phyloP scores from a whole-genome alignment of 805 yeast genomes.

The Schwanniomyces polymorphus region DNA sequence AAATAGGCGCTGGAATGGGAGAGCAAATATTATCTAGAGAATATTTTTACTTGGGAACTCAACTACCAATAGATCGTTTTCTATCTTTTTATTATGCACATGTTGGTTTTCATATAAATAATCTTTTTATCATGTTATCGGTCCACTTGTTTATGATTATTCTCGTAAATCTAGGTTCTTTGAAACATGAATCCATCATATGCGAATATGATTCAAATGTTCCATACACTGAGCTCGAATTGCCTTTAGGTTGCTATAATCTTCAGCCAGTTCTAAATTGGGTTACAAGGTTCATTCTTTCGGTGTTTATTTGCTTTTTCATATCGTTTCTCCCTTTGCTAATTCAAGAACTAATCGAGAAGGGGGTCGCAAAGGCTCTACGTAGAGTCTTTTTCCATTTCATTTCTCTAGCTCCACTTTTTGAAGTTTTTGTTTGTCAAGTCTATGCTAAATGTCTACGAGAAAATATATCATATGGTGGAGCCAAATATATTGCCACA shows the following conservation, averaged over 20 bases:
- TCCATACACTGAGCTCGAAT: slow-evolving; percentile 71
- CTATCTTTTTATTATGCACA: slow-evolving; percentile 94
- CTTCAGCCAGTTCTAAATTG: slow-evolving; percentile 84
- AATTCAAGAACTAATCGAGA: slow-evolving; percentile 84
- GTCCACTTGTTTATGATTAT: slow-evolving; percentile 85
- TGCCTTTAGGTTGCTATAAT: slow-evolving; percentile 84
- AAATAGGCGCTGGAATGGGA: slow-evolving; percentile 98
- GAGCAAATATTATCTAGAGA: slow-evolving; percentile 92
- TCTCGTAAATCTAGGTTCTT: slow-evolving; percentile 74
- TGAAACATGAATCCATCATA: slow-evolving; percentile 67
- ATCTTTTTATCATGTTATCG: slow-evolving; percentile 81
- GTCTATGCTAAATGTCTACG: slow-evolving; percentile 79
- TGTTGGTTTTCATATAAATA: slow-evolving; percentile 93
- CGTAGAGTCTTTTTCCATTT: slow-evolving; percentile 74
- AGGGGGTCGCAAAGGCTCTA: slow-evolving; percentile 76
- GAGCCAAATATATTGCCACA: slow-evolving; percentile 88
- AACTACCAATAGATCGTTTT: slow-evolving; percentile 84
- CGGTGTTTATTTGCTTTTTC: slow-evolving; percentile 90
- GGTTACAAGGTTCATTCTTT: slow-evolving; percentile 84
- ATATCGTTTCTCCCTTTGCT: slow-evolving; percentile 86
- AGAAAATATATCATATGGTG: slow-evolving; percentile 82
- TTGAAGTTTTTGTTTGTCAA: slow-evolving; percentile 95
- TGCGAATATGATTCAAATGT: slow-evolving; percentile 66
- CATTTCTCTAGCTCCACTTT: slow-evolving; percentile 80
- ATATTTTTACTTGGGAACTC: slow-evolving; percentile 87